A percentile compares a stretch with the other conserved stretches of the same genome.
Evolutionary conservation across 73 alveolate species (phyloP).

Genomic region (Blepharisma stoltei): DNA sequence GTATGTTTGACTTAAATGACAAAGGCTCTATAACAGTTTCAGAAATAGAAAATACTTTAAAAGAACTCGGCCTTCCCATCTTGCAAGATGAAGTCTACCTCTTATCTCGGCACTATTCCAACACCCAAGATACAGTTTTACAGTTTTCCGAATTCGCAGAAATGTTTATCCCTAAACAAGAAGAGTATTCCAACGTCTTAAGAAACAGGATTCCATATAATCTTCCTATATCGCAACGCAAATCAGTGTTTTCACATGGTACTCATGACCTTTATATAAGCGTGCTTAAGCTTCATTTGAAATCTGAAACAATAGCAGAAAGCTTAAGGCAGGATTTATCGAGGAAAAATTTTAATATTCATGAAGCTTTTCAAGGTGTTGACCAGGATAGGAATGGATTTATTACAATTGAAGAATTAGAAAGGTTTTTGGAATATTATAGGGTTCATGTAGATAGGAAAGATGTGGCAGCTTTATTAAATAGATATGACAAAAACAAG

Average conservation of each 20-base stretch:
- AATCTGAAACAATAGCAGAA: conserved; percentile 37
- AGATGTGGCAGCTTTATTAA: conserved; percentile 58
- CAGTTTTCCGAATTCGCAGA: conserved; percentile 50
- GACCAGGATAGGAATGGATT: conserved; percentile 37
- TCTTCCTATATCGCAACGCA: conserved; percentile 20
- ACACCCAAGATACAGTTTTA: conserved; percentile 2
- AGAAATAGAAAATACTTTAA: conserved; percentile 57
- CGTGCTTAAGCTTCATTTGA: conserved; percentile 21
- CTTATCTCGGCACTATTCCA: conserved; percentile 24
- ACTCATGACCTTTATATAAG: conserved; percentile 28
- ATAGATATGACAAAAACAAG: conserved; percentile 66
- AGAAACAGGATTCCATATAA: conserved; percentile 21
- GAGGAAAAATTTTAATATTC: conserved; percentile 23
- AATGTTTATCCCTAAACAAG: conserved; percentile 41
- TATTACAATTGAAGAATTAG: conserved; percentile 29
- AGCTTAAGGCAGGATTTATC: conserved; percentile 22
- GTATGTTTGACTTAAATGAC: conserved; percentile 73
- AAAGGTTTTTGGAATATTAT: neutral
- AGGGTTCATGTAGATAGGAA: neutral
- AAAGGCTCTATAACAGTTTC: conserved; percentile 58
- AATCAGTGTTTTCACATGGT: conserved; percentile 25
- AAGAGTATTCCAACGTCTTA: conserved; percentile 30
- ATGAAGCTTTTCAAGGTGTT: conserved; percentile 32
- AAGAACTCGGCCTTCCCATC: conserved; percentile 36
- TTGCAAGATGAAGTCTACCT: conserved; percentile 40